Base-by-base conservation (phyloP, 768 basidiomycete species). In the Dentipellis fragilis region DNA sequence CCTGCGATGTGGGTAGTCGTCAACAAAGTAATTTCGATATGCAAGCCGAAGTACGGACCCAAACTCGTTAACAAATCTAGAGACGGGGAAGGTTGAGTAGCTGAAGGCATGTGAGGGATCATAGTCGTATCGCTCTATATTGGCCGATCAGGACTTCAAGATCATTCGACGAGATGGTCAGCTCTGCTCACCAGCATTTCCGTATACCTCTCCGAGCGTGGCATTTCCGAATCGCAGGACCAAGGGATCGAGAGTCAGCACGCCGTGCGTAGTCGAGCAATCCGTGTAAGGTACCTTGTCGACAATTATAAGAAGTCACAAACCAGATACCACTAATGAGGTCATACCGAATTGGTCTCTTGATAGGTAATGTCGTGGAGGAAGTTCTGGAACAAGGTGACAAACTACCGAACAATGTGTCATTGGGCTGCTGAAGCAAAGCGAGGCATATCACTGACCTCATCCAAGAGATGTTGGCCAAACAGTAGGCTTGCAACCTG, bases 1-100 rank as follows among this genome's bases (percentile, higher is more conserved):
- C 9, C 80, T 40, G n/a, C n/a, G 11, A 14, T 51, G 16, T 8
- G 11, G 51, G 29, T 6, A 29, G 29, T 29, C 29, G 4, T 19
- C 14, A 36, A 5, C 37, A n/a, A 19, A 37, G 14, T 14, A 11
- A 19, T 38, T 14, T 38, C 29, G 11, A 34, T 10, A 23, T 12
- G 29, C 29, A 29, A 29, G 29, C 29, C 6, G 29, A 29, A 29
- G 3, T 29, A 29, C 72, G 49, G 54, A 79, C 76, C 80, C 80
- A 54, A 82, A 82, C 58, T 83, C 80, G 57, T 81, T 81, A 40
- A 81, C 71, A 54, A 81, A 82, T 45, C 80, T 75, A 38, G 72
- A 69, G 6, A 78, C 71, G 11, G 80, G 80, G 60, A 72, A 83
- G 0, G 79, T 78, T 53, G 69, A 72, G 56, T 80, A 75, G 58